A percentile compares a stretch with the other conserved stretches of the same genome.
Conservation (phyloP, 768 basidiomycete species). For the Ramaria sp. region DNA sequence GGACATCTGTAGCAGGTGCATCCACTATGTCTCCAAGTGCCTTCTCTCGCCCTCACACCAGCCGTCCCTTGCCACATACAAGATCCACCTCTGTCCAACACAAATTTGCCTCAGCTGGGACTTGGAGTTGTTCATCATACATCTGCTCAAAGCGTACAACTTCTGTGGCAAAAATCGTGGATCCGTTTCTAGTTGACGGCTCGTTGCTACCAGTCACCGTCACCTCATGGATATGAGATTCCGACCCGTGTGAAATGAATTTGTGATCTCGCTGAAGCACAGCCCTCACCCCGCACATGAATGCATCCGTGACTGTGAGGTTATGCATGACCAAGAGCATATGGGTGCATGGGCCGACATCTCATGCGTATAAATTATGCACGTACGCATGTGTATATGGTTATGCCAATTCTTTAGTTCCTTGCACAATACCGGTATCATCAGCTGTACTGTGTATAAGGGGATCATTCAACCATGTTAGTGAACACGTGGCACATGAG, state of each 20-base stretch:
- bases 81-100: slow-evolving; percentile 58
- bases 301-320: slow-evolving; percentile 50
- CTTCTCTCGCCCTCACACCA: slow-evolving; percentile 45
- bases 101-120: slow-evolving; percentile 42
- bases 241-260: background rate
- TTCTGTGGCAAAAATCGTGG: slow-evolving; percentile 25
- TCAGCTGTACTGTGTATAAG: slow-evolving; percentile 40
- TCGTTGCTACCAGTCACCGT: background rate
- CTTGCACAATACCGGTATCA: background rate
- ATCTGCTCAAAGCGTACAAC: slow-evolving; percentile 35
- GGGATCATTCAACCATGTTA: slow-evolving; percentile 23
- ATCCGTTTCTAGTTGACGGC: slow-evolving; percentile 18
- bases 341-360: slow-evolving; percentile 84
- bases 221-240: background rate
- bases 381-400: slow-evolving; percentile 52
- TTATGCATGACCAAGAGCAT: slow-evolving; percentile 70
- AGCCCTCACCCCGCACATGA: slow-evolving; percentile 49
- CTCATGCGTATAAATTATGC: slow-evolving; percentile 83
- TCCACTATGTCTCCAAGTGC: background rate
- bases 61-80: slow-evolving; percentile 65
- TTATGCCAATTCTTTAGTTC: slow-evolving; percentile 21
- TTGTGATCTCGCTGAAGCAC: slow-evolving; percentile 15
- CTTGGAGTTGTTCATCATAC: slow-evolving; percentile 38
- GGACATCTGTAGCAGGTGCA: too few species aligned
- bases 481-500: slow-evolving; percentile 48